These are phyloP conservation scores for Medicago ruthenica DNA, from an alignment of 306 rosid genomes.

Conservation along the genomic window DNA sequence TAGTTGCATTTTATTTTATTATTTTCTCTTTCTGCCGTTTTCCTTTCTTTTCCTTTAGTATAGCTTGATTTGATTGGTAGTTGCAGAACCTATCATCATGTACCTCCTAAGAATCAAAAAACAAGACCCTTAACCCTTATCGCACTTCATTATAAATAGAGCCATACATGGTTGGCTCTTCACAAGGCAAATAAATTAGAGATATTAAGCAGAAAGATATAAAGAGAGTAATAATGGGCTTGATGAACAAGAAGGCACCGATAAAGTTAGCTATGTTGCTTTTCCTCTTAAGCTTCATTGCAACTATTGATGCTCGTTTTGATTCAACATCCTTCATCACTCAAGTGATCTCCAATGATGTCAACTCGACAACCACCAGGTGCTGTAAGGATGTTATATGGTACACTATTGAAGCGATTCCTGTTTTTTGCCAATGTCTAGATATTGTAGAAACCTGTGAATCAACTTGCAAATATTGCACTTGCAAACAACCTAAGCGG, in stretches of 20 bases:
- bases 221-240: not conserved
- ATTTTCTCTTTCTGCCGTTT: too few relatives aligned
- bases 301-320: conserved; percentile 30
- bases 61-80: too few relatives aligned
- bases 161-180: not conserved
- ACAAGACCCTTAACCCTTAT: too few relatives aligned
- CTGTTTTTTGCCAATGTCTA: not conserved
- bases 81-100: too few relatives aligned
- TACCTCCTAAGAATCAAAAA: too few relatives aligned
- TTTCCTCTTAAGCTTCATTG: not conserved
- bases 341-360: not conserved
- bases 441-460: conserved; percentile 5
- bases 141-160: too few relatives aligned
- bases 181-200: not conserved
- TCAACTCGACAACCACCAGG: not conserved
- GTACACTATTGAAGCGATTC: not conserved
- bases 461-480: not conserved
- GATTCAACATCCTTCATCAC: conserved; percentile 14
- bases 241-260: not conserved
- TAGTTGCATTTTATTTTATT: too few relatives aligned
- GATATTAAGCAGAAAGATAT: too few relatives aligned
- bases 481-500: not conserved
- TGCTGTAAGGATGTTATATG: not conserved
- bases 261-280: not conserved
- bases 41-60: too few relatives aligned